phyloP scores from a whole-genome alignment of 1,284 basidiomycete genomes.

The Thelephora terrestris region DNA sequence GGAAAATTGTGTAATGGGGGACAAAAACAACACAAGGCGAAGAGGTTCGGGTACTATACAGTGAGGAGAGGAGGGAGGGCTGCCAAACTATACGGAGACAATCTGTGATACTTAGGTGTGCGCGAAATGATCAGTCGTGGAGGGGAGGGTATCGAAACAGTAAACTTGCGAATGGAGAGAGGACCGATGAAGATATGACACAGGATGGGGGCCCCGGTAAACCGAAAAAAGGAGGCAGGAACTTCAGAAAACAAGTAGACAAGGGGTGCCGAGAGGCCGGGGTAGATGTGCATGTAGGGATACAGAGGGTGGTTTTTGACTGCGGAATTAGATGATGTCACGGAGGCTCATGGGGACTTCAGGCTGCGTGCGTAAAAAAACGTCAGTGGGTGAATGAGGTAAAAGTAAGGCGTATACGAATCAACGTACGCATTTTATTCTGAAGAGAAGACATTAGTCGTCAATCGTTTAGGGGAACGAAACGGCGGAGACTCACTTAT shows the following conservation, averaged over 20 bases:
- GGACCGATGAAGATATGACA: constrained; percentile 44
- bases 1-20: constrained; percentile 24
- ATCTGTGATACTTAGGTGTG: constrained; percentile 35
- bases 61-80: constrained; percentile 38
- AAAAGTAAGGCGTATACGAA: not conserved
- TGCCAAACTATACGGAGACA: constrained; percentile 59
- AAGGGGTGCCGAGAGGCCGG: not conserved
- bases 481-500: constrained; percentile 37
- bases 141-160: too few species aligned
- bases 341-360: constrained; percentile 82
- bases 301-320: constrained; percentile 43
- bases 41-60: constrained; percentile 54
- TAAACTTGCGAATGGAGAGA: too few species aligned
- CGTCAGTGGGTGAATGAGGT: constrained; percentile 6
- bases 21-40: constrained; percentile 29
- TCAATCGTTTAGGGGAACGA: constrained; percentile 6
- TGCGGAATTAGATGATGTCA: constrained; percentile 63
- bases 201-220: constrained; percentile 27
- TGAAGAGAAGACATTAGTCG: constrained; percentile 19
- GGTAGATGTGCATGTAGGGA: constrained; percentile 52
- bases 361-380: constrained; percentile 37
- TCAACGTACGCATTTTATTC: constrained; percentile 79
- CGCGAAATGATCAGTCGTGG: constrained; percentile 26
- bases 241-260: constrained; percentile 22
- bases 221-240: constrained; percentile 34